A percentile compares a stretch with the other conserved stretches of the same genome.
Evolutionary conservation across 2,329 filamentous ascomycete genomes (phyloP).

Genomic region (Cephalotrichum gorgonifer): DNA sequence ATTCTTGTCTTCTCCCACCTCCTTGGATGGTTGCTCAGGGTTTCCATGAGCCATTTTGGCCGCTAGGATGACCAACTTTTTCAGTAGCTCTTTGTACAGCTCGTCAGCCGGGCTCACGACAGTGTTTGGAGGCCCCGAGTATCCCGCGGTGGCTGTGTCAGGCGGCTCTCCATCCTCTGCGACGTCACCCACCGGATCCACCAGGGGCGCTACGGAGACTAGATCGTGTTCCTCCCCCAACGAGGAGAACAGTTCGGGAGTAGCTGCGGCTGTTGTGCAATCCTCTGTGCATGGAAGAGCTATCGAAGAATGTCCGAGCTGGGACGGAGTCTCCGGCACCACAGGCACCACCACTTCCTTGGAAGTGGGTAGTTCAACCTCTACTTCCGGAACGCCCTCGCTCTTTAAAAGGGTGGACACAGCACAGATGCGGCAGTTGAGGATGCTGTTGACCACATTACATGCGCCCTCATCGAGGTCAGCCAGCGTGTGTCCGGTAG

Average conservation of each 20-base stretch:
- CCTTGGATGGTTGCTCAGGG: no score
- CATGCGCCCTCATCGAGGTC: background rate
- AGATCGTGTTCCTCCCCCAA: background rate
- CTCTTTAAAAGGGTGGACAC: background rate
- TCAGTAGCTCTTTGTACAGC: no score
- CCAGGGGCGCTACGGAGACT: background rate
- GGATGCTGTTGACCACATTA: background rate
- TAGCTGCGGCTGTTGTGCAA: background rate
- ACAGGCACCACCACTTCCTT: background rate
- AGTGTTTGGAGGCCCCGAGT: no score
- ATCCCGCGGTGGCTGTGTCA: no score
- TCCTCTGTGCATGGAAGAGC: background rate
- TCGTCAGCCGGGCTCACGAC: no score
- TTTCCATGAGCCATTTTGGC: no score
- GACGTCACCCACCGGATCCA: no score
- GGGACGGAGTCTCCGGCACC: background rate
- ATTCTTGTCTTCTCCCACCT: no score
- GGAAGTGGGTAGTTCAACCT: no score
- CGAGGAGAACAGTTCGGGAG: background rate
- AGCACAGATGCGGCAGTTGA: background rate
- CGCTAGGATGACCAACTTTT: no score
- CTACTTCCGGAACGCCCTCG: background rate
- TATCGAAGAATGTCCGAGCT: background rate
- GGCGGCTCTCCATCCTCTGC: no score
- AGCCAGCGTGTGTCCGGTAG: constrained; percentile 5